Evolutionary conservation across 2,329 filamentous ascomycete genomes (phyloP), one percentile per base, ranked within the genome.

Genomic region (Pseudogymnoascus sp.): DNA sequence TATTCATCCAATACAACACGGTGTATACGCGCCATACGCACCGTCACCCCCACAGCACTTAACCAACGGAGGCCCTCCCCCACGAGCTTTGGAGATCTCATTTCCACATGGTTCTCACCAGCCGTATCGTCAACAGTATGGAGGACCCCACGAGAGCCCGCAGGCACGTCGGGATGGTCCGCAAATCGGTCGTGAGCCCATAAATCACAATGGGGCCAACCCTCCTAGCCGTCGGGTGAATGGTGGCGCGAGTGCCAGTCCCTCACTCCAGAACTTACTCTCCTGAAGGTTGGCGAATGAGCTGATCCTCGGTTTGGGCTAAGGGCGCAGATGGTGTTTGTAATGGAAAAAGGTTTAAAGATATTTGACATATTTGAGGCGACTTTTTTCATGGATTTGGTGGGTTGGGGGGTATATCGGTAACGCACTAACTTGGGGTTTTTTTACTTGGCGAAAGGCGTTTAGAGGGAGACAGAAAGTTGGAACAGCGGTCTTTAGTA

Each of bases 171-270:
- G 63, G 65, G 71, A 67, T 16, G 70, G 69, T 56, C 68, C 71
- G 66, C 70, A 69, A 44, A 72, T 74, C 38, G 62, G 29, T 38
- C 71, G 67, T 59, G 70, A 68, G 47, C 53, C 47, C 59, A 59
- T 67, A 61, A 64, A 38, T 16, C 47, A 53, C 69, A 72, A 33
- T 67, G 72, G 68, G 56, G 68, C 64, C 26, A 74, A 72, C 61
- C 68, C 69, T 7, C 65, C 71, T 31, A 63, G 74, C 56, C 70
- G 66, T 19, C 77, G 81, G 59, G 78, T 81, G 33, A 76, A 81
- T 31, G 83, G 82, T 61, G 88, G 88, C n/a, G 89, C 89, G 3
- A 92, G 89, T 70, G 88, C 89, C 14, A 92, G 86, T 70, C 88
- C 89, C 10, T 91, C 89, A 8, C 74, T 93, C 65, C 84, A 86